Evolutionary conservation across 2,329 filamentous ascomycete genomes (phyloP), one percentile per base, ranked within the genome.

Genomic region (Aspergillus amoenus): DNA sequence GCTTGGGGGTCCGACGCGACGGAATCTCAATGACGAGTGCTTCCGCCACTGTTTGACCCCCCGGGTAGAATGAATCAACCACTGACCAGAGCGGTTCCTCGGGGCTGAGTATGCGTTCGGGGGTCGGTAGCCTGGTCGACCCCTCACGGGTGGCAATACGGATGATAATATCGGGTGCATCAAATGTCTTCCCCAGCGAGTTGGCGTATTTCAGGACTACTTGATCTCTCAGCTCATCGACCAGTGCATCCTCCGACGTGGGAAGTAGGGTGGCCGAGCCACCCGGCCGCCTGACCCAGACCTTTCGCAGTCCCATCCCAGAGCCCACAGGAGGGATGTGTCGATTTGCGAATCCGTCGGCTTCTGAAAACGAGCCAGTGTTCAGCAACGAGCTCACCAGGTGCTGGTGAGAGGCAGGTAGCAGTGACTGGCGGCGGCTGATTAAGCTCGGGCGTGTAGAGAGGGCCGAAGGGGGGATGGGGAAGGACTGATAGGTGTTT

Each of bases 121-220:
- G 70, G 70, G 70, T 82, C 75, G 66, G 59, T 51, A 74, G 70
- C 59, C 74, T 71, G 54, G 70, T 77, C 15, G 71, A 68, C 22
- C 71, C 71, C 40, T 91, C 88, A 55, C 91, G 84, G n/a, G 89
- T 85, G 15, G 82, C 73, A 64, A 97, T 89, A 61, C 89, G 87
- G 62, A 97, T 81, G 11, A 84, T 87, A 57, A 99, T 84, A 73
- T 99, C 94, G 12, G 94, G 94, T 11, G 94, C 84, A 76, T 99
- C 94, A 73, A 93, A 97, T 52, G 84, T 89, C 66, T 87, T 87
- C 50, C 93, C 93, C 24, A 99, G 81, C 13, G 92, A 95, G 76
- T 99, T 97, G 66, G 87, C 86, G 74, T 97, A 99, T 79, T 97
- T 97, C 68, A 86, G 87, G 66, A 97, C 79, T 56, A 97, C 94